Percentiles rank a stretch among this genome's conserved stretches.
Evolutionary conservation across 148 eudicot genomes (phyloP).

Genomic region (Fagopyrum homotropicum): DNA sequence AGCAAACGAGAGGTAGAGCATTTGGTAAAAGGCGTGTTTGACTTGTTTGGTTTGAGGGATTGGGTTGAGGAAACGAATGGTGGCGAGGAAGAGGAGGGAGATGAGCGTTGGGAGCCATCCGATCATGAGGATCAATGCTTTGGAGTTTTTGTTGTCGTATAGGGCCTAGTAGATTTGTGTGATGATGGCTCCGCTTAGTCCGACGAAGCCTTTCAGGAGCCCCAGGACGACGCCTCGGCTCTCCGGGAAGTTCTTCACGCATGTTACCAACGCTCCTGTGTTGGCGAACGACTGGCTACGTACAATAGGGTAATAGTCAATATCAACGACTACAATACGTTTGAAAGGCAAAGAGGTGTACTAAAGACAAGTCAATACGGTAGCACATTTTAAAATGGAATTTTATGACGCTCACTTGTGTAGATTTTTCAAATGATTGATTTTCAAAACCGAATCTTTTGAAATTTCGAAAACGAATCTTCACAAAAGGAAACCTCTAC

Average conservation of each 20-base stretch:
- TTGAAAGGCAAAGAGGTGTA: not conserved
- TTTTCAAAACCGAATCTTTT: not conserved
- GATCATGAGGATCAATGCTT: constrained; percentile 13
- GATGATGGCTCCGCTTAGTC: constrained; percentile 19
- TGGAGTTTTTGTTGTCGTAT: not conserved
- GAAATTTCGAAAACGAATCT: not conserved
- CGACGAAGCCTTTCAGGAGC: constrained; percentile 18
- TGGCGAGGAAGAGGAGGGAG: constrained; percentile 6
- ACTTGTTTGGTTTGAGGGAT: constrained; percentile 13
- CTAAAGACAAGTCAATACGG: not conserved
- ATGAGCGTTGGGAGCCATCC: constrained; percentile 15
- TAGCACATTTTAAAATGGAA: not conserved
- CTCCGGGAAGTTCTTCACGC: constrained; percentile 23
- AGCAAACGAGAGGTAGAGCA: constrained; percentile 16
- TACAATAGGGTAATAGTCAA: not conserved
- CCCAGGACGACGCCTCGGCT: constrained; percentile 16
- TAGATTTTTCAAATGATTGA: not conserved
- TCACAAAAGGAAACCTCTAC: no score
- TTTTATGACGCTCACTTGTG: not conserved
- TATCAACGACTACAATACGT: not conserved
- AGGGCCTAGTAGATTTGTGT: constrained; percentile 18
- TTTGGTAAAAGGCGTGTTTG: constrained; percentile 4
- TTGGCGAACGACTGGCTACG: constrained; percentile 10
- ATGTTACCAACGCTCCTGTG: constrained; percentile 20
- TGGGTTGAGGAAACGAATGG: not conserved